Evolutionary conservation across 1,284 basidiomycete species (phyloP).

Genomic region (Mycena sp.): DNA sequence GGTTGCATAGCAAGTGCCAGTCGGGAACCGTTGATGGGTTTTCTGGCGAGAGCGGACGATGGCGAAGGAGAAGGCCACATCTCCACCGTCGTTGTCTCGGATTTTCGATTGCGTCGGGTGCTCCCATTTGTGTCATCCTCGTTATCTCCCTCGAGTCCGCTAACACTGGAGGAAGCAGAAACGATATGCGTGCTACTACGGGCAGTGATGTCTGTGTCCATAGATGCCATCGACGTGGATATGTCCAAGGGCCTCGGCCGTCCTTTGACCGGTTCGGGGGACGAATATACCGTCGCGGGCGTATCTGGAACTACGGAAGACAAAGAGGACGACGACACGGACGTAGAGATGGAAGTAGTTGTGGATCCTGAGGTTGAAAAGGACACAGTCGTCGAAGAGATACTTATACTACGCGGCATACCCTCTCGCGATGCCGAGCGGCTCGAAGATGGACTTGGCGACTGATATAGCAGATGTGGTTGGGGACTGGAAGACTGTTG

Average conservation of each 20-base stretch:
- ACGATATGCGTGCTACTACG: constrained; percentile 22
- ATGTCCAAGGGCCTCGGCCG: constrained; percentile 14
- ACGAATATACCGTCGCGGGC: constrained; percentile 18
- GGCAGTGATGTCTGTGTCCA: constrained; percentile 27
- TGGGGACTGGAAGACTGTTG: constrained; percentile 18
- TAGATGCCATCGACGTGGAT: constrained; percentile 21
- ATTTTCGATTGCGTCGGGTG: constrained; percentile 18
- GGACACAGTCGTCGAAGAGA: constrained; percentile 22
- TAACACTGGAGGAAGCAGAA: constrained; percentile 7
- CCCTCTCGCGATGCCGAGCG: constrained; percentile 17
- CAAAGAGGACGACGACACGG: constrained; percentile 15
- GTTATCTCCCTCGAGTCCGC: constrained; percentile 5
- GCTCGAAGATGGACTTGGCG: constrained; percentile 25
- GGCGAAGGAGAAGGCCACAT: constrained; percentile 28
- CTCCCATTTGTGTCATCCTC: constrained; percentile 3
- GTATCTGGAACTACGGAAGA: constrained; percentile 18
- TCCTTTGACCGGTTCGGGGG: constrained; percentile 7
- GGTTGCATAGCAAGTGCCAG: constrained; percentile 23
- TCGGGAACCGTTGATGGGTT: constrained; percentile 28
- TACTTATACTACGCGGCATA: constrained; percentile 17
- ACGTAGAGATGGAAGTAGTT: constrained; percentile 17
- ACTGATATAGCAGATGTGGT: constrained; percentile 22
- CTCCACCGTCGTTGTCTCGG: constrained; percentile 27
- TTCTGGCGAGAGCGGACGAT: constrained; percentile 21
- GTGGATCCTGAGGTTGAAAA: constrained; percentile 14